Percentiles rank a stretch among this genome's conserved stretches.
phyloP scores from a whole-genome alignment of 148 eudicot species.

The Rhododendron henanense region DNA sequence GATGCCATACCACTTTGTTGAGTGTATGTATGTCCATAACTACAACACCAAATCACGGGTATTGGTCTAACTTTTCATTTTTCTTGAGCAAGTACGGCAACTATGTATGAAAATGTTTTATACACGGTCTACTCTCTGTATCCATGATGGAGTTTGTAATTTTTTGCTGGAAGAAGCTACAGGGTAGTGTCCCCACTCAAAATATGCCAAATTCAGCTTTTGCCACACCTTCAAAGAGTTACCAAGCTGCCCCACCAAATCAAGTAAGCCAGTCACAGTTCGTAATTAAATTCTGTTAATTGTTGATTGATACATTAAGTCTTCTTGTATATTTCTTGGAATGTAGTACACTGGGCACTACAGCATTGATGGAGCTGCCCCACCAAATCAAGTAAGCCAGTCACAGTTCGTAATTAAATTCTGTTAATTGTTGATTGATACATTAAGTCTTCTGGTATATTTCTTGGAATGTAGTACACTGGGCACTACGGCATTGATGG shows the following conservation, averaged over 20 bases:
- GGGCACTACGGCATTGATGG: slow-evolving; percentile 38
- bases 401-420: background rate
- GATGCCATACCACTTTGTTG: slow-evolving; percentile 69
- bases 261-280: slow-evolving; percentile 10
- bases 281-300: background rate
- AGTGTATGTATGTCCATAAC: slow-evolving; percentile 67
- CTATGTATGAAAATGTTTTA: background rate
- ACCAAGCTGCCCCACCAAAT: slow-evolving; percentile 52
- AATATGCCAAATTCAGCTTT: slow-evolving; percentile 28
- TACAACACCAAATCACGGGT: slow-evolving; percentile 57
- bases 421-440: background rate
- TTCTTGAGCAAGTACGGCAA: background rate
- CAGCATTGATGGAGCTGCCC: too few species aligned
- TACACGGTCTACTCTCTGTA: background rate
- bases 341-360: slow-evolving; percentile 41
- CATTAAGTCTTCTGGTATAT: background rate
- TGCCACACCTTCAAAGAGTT: slow-evolving; percentile 45
- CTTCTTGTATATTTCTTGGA: background rate
- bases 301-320: background rate
- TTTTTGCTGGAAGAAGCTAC: slow-evolving; percentile 27
- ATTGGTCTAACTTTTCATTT: slow-evolving; percentile 20
- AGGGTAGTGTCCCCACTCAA: slow-evolving; percentile 32
- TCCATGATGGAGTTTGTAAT: background rate
- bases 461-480: slow-evolving; percentile 25
- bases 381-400: slow-evolving; percentile 54